phyloP scores from a whole-genome alignment of 2,329 filamentous ascomycete species.

The Chaetomiaceae sp. region DNA sequence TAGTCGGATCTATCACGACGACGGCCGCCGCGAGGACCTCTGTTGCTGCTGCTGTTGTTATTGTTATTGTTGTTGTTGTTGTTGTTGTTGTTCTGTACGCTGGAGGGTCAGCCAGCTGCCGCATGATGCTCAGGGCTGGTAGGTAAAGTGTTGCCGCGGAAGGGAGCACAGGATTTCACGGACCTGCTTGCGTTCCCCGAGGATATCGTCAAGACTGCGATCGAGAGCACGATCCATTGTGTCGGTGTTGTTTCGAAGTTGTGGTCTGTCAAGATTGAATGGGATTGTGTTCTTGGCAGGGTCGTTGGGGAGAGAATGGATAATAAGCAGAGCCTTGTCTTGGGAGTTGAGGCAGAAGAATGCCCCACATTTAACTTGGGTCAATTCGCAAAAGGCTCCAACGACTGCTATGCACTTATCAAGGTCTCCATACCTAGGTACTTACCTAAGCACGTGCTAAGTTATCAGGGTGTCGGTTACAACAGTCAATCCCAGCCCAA shows the following conservation, averaged over 20 bases:
- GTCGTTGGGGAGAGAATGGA: neutral
- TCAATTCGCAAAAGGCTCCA: too few species aligned
- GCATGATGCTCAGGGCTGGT: neutral
- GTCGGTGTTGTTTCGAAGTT: neutral
- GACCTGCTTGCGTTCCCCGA: constrained; percentile 42
- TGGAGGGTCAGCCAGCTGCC: constrained; percentile 10
- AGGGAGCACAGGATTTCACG: neutral
- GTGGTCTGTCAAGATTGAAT: neutral
- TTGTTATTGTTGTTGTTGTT: constrained; percentile 14
- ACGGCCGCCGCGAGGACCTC: constrained; percentile 25
- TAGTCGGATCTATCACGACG: constrained; percentile 42
- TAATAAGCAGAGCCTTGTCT: constrained; percentile 3
- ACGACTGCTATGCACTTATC: neutral
- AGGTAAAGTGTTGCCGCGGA: neutral
- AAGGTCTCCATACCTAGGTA: too few species aligned
- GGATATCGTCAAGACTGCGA: constrained; percentile 54
- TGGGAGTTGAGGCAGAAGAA: neutral
- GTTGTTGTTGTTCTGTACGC: constrained; percentile 21
- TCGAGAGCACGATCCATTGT: constrained; percentile 51
- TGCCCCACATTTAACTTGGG: constrained; percentile 5
- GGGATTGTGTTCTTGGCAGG: neutral
- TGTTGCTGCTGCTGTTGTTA: constrained; percentile 13
- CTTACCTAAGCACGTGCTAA: neutral
- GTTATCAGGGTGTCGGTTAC: neutral
- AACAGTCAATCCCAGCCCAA: neutral